Evolutionary conservation across 148 eudicot species (phyloP).

Genomic region (Polygonum aviculare): DNA sequence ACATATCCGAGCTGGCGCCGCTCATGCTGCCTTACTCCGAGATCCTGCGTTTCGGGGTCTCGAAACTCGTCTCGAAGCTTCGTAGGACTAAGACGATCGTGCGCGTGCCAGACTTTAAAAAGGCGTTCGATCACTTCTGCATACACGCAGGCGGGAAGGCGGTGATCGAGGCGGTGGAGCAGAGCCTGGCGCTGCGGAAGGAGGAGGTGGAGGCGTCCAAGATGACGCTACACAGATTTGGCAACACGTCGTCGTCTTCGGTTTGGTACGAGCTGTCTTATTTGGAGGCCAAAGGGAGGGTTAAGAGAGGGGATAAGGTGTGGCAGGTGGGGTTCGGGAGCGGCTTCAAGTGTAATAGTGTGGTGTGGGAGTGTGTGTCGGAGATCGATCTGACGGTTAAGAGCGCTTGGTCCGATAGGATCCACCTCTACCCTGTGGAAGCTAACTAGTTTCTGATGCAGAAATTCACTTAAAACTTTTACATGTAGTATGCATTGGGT

Average conservation of each 20-base stretch:
- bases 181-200: conserved; percentile 19
- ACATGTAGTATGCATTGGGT: no score
- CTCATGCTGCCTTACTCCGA: conserved; percentile 26
- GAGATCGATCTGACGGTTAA: neutral
- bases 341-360: conserved; percentile 2
- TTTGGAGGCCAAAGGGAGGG: conserved; percentile 37
- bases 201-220: conserved; percentile 35
- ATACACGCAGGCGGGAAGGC: conserved; percentile 42
- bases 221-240: conserved; percentile 36
- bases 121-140: conserved; percentile 39
- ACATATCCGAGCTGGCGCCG: conserved; percentile 25
- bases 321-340: conserved; percentile 30
- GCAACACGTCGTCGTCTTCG: conserved; percentile 40
- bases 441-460: neutral
- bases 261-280: conserved; percentile 43
- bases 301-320: conserved; percentile 29
- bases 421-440: neutral
- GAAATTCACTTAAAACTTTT: no score
- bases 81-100: neutral
- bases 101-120: conserved; percentile 29
- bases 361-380: conserved; percentile 4
- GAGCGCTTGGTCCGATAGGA: conserved; percentile 5
- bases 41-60: neutral
- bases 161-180: conserved; percentile 35
- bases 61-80: neutral